phyloP scores from a whole-genome alignment of 768 basidiomycete genomes.

The Collybia sordida region DNA sequence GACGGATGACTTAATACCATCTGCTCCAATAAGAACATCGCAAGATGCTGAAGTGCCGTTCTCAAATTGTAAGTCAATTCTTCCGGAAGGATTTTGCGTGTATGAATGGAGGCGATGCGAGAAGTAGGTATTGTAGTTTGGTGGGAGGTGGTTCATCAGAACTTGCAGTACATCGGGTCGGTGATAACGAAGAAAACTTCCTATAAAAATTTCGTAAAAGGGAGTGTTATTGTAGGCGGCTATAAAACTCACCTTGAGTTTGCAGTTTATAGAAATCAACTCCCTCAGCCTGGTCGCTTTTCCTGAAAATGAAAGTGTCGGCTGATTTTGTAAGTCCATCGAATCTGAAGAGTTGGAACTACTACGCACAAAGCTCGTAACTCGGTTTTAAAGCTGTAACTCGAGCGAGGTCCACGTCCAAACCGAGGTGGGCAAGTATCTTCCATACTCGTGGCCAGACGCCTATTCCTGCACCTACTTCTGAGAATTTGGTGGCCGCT shows the following conservation, averaged over 20 bases:
- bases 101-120: too few species aligned
- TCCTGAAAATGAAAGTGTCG: conserved; percentile 23
- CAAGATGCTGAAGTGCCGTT: conserved; percentile 46
- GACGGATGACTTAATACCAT: conserved; percentile 36
- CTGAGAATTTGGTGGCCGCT: conserved; percentile 32
- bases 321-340: too few species aligned
- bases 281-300: conserved; percentile 21
- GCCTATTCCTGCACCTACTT: conserved; percentile 41
- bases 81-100: too few species aligned
- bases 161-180: conserved; percentile 51
- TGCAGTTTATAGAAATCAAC: conserved; percentile 21
- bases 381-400: conserved; percentile 21
- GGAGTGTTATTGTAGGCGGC: too few species aligned
- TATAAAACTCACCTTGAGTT: conserved; percentile 16
- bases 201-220: too few species aligned
- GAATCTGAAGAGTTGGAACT: too few species aligned
- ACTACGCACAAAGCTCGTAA: conserved; percentile 17
- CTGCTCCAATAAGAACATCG: conserved; percentile 46
- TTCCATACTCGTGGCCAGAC: conserved; percentile 39
- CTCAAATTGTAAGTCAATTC: conserved; percentile 37
- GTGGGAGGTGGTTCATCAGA: conserved; percentile 41
- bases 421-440: conserved; percentile 36
- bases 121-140: too few species aligned
- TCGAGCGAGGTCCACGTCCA: conserved; percentile 32
- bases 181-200: conserved; percentile 31